Evolutionary conservation across 345 rosid species (phyloP).

Genomic region (Cochlearia excelsa): DNA sequence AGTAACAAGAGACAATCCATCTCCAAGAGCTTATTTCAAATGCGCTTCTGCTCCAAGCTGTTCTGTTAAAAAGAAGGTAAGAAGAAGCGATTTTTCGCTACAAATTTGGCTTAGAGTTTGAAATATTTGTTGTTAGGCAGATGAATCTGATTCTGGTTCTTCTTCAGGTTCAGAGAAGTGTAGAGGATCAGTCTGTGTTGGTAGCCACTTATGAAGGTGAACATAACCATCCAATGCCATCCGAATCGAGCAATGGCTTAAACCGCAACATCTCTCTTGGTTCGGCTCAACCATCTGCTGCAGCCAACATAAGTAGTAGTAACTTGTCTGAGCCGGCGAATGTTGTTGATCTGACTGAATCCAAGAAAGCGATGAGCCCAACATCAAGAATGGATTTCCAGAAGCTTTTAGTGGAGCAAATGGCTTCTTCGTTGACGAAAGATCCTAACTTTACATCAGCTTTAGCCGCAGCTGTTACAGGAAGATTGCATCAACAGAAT

Average conservation of each 20-base stretch:
- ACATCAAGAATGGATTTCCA: constrained; percentile 48
- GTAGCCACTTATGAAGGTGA: constrained; percentile 98
- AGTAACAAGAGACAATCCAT: constrained; percentile 96
- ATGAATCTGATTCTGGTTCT: constrained; percentile 17
- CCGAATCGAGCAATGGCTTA: constrained; percentile 47
- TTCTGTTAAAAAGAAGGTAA: constrained; percentile 95
- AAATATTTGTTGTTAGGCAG: too few species aligned
- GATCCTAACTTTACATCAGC: constrained; percentile 96
- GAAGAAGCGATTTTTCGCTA: background rate
- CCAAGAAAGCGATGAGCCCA: constrained; percentile 31
- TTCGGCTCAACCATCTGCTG: constrained; percentile 33
- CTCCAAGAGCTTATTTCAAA: constrained; percentile 95
- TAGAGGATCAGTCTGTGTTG: constrained; percentile 74
- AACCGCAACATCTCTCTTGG: constrained; percentile 36
- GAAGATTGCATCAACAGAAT: constrained; percentile 58
- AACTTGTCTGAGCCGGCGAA: constrained; percentile 52
- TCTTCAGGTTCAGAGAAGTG: constrained; percentile 86
- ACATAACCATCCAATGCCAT: constrained; percentile 84
- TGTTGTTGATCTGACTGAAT: constrained; percentile 25
- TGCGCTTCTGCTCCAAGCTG: constrained; percentile 95
- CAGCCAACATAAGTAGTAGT: constrained; percentile 38
- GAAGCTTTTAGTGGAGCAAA: constrained; percentile 79
- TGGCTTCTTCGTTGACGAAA: constrained; percentile 91
- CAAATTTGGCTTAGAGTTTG: background rate
- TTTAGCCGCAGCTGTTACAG: constrained; percentile 85